A percentile compares a stretch with the other conserved stretches of the same genome.
Conservation (phyloP, 2,329 filamentous ascomycete genomes). For the Scleromitrula shiraiana region DNA sequence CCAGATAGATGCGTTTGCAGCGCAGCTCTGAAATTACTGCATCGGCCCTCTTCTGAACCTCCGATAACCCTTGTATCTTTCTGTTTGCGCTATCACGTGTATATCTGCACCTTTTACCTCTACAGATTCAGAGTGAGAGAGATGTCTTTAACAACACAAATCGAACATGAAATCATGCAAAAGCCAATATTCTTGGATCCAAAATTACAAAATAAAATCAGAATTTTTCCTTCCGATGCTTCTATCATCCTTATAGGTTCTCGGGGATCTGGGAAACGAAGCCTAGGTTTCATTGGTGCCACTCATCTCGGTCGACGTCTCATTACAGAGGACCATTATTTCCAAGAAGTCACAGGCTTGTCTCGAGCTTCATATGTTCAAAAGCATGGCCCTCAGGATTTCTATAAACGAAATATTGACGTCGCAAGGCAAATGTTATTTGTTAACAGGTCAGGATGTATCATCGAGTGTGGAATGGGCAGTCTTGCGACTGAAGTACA, state of each 20-base stretch:
- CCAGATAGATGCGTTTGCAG: too few relatives aligned
- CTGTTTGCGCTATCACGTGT: constrained; percentile 4
- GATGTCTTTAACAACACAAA: constrained; percentile 25
- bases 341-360: constrained; percentile 54
- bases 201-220: constrained; percentile 15
- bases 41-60: background rate
- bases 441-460: constrained; percentile 49
- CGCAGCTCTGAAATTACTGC: too few relatives aligned
- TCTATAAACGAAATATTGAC: constrained; percentile 54
- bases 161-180: constrained; percentile 14
- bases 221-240: constrained; percentile 39
- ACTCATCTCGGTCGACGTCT: constrained; percentile 61
- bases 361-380: constrained; percentile 57
- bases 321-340: constrained; percentile 60
- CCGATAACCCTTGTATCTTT: background rate
- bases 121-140: background rate
- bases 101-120: background rate
- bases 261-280: constrained; percentile 68
- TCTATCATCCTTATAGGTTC: constrained; percentile 68
- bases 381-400: constrained; percentile 51
- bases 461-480: constrained; percentile 65
- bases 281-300: constrained; percentile 66
- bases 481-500: constrained; percentile 34
- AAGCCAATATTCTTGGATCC: constrained; percentile 18
- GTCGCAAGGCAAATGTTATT: constrained; percentile 53